phyloP scores from a whole-genome alignment of 2,329 filamentous ascomycete species.

The Ophiostoma pallidulum region DNA sequence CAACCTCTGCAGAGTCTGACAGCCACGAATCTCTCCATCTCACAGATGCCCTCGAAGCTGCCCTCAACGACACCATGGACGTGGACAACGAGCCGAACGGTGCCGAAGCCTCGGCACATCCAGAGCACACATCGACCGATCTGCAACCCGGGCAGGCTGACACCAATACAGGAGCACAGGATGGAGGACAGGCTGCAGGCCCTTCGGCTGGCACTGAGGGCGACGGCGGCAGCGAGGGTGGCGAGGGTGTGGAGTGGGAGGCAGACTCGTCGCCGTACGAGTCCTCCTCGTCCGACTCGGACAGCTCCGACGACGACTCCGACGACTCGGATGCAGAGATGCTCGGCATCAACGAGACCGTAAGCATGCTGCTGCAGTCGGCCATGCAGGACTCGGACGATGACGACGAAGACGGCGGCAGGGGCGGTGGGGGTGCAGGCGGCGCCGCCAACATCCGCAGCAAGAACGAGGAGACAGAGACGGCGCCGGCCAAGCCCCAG shows the following conservation, averaged over 20 bases:
- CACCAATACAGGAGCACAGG: not conserved
- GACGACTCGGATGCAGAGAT: conserved; percentile 57
- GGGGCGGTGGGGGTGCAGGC: conserved; percentile 22
- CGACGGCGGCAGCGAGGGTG: not conserved
- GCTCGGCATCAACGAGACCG: conserved; percentile 72
- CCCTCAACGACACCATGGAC: conserved; percentile 17
- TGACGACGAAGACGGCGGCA: conserved; percentile 26
- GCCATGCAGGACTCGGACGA: conserved; percentile 55
- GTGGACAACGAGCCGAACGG: conserved; percentile 2
- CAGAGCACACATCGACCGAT: not conserved
- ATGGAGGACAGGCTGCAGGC: not conserved
- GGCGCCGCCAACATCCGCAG: conserved; percentile 54
- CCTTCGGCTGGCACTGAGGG: not conserved
- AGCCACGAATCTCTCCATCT: not conserved
- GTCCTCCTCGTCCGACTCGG: conserved; percentile 36
- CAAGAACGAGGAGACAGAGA: conserved; percentile 66
- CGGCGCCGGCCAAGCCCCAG: conserved; percentile 62
- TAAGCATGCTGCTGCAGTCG: conserved; percentile 73
- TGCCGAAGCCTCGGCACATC: not conserved
- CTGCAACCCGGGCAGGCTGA: too few species aligned
- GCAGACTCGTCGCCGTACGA: conserved; percentile 67
- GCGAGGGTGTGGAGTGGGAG: conserved; percentile 59
- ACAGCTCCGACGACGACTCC: conserved; percentile 43
- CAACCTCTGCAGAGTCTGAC: not conserved
- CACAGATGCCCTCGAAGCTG: conserved; percentile 20